Percentiles rank a stretch among this genome's conserved stretches.
These are phyloP conservation scores for Camellia japonica DNA, from an alignment of 148 eudicot genomes.

Conservation along the genomic window DNA sequence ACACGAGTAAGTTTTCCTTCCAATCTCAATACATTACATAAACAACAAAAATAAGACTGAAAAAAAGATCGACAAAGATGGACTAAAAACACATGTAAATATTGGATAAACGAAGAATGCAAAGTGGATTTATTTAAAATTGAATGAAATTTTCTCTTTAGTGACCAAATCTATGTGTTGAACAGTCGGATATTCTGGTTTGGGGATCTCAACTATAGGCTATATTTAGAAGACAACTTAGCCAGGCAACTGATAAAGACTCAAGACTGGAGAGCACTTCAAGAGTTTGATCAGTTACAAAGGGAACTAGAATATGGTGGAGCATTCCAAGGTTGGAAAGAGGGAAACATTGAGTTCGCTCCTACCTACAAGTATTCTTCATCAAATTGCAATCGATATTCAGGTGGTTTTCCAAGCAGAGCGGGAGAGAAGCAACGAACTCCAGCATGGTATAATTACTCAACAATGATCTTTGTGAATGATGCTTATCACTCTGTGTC, in stretches of 20 bases:
- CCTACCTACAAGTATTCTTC: constrained; percentile 68
- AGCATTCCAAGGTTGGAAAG: constrained; percentile 64
- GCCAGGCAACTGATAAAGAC: constrained; percentile 54
- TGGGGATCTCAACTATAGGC: constrained; percentile 69
- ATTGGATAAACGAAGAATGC: neutral
- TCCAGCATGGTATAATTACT: constrained; percentile 55
- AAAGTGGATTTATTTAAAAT: neutral
- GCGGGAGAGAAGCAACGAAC: constrained; percentile 65
- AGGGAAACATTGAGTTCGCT: constrained; percentile 57
- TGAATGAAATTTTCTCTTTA: neutral
- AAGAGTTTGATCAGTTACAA: constrained; percentile 54
- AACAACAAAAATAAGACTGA: neutral
- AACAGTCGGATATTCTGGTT: constrained; percentile 72
- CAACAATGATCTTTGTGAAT: neutral
- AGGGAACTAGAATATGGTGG: constrained; percentile 55
- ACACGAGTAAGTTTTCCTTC: constrained; percentile 55
- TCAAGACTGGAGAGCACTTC: constrained; percentile 43
- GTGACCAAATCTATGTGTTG: constrained; percentile 5
- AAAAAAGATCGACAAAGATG: too few species aligned
- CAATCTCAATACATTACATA: neutral
- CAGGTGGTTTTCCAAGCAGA: constrained; percentile 47
- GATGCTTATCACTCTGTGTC: neutral
- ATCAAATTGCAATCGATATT: constrained; percentile 48
- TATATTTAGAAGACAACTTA: constrained; percentile 43
- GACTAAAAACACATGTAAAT: too few species aligned